Evolutionary conservation across 345 rosid genomes (phyloP), one percentile per base, ranked within the genome.

Genomic region (Bruguiera gymnorhiza): DNA sequence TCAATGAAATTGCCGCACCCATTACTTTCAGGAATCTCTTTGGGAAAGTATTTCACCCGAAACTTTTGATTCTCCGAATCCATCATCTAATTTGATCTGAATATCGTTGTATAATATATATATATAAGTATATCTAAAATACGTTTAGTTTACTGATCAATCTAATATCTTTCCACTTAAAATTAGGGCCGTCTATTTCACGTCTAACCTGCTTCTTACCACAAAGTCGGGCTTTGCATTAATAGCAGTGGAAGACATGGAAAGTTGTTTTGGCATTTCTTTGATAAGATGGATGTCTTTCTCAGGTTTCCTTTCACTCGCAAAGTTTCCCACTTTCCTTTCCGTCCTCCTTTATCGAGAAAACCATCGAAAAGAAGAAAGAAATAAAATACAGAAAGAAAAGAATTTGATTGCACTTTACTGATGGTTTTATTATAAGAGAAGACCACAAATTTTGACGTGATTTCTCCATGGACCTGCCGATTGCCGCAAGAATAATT

Each of bases 341-440:
- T 51, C 11, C n/a, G 30, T 7, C 26, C 11, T 24, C 29, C 30
- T 10, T 67, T 54, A 34, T 26, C 39, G 31, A 43, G 23, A 63
- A 48, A 57, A 32, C n/a, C 48, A 39, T 1, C 15, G 10, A 39
- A 39, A 10, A 39, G 11, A 39, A 10, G 15, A 10, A 8, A 39
- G 46, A 39, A 39, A 39, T 5, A 3, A 39, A 39, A 39, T 5
- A 3, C 46, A 2, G 21, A 27, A 70, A 10, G 19, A 26, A 58
- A 46, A 16, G 48, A 20, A 10, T 50, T 20, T 66, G 53, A 30
- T 39, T 60, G 64, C 84, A 74, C 77, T 72, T 77, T 77, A 3
- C 60, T 0, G 26, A 1, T 56, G 60, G 18, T 16, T 43, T 43
- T 43, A 56, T 56, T 4, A 10, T 10, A 24, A 13, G 59, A 23